These are phyloP conservation scores for Cladosporium sphaerospermum DNA, from an alignment of 2,329 filamentous ascomycete species.

Conservation along the genomic window DNA sequence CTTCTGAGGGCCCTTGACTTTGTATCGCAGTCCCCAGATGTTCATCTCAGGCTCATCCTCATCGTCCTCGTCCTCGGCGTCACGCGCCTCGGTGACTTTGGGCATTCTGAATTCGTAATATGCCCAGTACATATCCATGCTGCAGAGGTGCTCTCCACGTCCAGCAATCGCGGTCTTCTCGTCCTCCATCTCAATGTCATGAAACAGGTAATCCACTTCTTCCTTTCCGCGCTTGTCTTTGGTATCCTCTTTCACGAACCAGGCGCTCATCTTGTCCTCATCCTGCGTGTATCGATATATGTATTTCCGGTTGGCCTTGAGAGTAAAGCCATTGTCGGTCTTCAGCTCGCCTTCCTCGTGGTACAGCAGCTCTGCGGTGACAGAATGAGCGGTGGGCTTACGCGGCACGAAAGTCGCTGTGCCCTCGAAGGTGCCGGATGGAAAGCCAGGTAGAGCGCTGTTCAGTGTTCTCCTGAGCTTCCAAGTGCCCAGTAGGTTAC, in stretches of 20 bases:
- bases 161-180: slow-evolving; percentile 50
- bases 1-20: slow-evolving; percentile 33
- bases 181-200: slow-evolving; percentile 58
- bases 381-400: slow-evolving; percentile 22
- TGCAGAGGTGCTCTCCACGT: slow-evolving; percentile 62
- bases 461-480: slow-evolving; percentile 27
- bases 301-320: slow-evolving; percentile 62
- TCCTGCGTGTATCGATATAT: slow-evolving; percentile 63
- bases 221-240: slow-evolving; percentile 35
- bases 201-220: slow-evolving; percentile 66
- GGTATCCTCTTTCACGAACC: slow-evolving; percentile 66
- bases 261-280: slow-evolving; percentile 61
- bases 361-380: slow-evolving; percentile 30
- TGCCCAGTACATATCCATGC: slow-evolving; percentile 65
- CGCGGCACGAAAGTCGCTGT: slow-evolving; percentile 29
- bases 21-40: slow-evolving; percentile 32
- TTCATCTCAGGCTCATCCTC: slow-evolving; percentile 18
- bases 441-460: slow-evolving; percentile 29
- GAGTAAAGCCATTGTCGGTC: slow-evolving; percentile 36
- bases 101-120: slow-evolving; percentile 56
- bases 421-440: slow-evolving; percentile 31
- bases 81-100: slow-evolving; percentile 19
- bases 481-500: slow-evolving; percentile 30
- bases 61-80: slow-evolving; percentile 12
- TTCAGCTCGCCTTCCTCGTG: slow-evolving; percentile 31